Base-by-base conservation (phyloP, 371 early-diverging fungal species). In the Apophysomyces variabilis region DNA sequence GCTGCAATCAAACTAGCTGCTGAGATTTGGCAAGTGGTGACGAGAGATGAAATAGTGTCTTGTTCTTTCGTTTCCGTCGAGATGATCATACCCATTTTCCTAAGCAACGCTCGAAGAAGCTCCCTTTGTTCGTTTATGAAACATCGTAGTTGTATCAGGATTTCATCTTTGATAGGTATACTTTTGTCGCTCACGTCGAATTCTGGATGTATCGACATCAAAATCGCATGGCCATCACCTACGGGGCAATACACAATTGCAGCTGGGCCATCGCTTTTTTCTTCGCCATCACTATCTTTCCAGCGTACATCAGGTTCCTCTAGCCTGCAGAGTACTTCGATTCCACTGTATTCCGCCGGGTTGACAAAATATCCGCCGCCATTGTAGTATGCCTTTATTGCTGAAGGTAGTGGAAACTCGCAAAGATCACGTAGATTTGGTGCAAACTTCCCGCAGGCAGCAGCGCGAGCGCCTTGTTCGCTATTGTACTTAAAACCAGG, bases 401-500 rank as follows among this genome's bases (percentile, higher is more conserved):
- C 32, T 16, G 54, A 50, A 21, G 54, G 54, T 18, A 50, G 21
- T 7, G 16, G 4, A 9, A 16, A 16, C 0, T 21, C 21, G 21
- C 21, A 50, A 21, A 21, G 21, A 9, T 16, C 9, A 9, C 1
- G 54, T 21, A n/a, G 21, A 18, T 9, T 16, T 50, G 54, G 7
- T 50, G 39, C 6, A 26, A 3, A 60, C 16, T 47, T 13, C n/a
- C 16, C 16, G 32, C 46, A n/a, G 7, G 50, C 32, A 0, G 73
- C 66, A 1, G 90, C 85, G 16, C 82, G 71, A 4, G 92, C 92
- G 1, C 93, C 94, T 26, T 68, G 72, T 68, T 96, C 95, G 14
- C 84, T 85, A 58, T 89, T 89, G 72, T 96, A 95, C 41, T 82
- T 79, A 74, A 94, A 96, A 3, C 92, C 93, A 12, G 88, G 87